Evolutionary conservation across 371 early-diverging fungal genomes (phyloP).

Genomic region (Lichtheimia corymbifera): DNA sequence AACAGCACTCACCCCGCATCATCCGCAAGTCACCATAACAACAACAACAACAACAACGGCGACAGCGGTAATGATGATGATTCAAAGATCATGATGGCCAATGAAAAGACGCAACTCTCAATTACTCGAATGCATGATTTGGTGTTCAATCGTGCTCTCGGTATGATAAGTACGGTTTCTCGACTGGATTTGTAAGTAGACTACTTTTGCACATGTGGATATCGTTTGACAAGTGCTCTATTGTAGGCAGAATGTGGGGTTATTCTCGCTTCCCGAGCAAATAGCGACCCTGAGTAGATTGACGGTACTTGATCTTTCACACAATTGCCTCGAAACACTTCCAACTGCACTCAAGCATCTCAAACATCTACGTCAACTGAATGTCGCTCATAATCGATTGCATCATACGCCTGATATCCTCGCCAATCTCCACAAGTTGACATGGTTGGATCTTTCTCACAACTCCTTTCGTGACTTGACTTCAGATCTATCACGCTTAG

Average conservation of each 20-base stretch:
- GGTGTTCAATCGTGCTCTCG: constrained; percentile 26
- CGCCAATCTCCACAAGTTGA: constrained; percentile 24
- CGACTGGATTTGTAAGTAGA: constrained; percentile 36
- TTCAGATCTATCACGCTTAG: constrained; percentile 26
- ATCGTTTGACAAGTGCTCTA: background rate
- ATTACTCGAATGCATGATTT: constrained; percentile 17
- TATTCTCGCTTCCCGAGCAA: constrained; percentile 29
- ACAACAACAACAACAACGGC: background rate
- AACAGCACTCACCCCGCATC: background rate
- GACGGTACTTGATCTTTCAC: constrained; percentile 41
- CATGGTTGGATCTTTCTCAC: constrained; percentile 42
- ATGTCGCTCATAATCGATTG: constrained; percentile 33
- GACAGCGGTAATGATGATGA: background rate
- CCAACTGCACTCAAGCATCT: constrained; percentile 33
- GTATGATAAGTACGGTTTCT: constrained; percentile 22
- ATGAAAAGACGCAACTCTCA: constrained; percentile 8
- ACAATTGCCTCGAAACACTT: constrained; percentile 35
- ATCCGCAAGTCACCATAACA: background rate
- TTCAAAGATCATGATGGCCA: too few species aligned
- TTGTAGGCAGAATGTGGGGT: constrained; percentile 27
- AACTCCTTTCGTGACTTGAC: constrained; percentile 45
- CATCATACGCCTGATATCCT: constrained; percentile 18
- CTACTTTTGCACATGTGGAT: background rate
- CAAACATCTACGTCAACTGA: constrained; percentile 33
- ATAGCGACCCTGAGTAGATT: constrained; percentile 31